Evolutionary conservation across 2,329 filamentous ascomycete genomes (phyloP).

Genomic region (Akanthomyces uredinophilus): DNA sequence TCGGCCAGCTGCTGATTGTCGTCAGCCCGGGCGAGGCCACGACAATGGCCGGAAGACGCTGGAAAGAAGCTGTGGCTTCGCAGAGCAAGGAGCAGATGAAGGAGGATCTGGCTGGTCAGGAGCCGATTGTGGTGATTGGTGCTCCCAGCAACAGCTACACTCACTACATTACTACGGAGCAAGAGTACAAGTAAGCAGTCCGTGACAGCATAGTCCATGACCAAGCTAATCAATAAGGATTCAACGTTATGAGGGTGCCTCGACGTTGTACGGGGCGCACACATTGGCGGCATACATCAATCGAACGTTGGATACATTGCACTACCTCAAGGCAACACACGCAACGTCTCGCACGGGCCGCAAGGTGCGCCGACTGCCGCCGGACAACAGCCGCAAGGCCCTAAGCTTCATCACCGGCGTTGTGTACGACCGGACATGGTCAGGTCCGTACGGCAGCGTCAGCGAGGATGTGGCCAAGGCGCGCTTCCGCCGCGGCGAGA

Average conservation of each 20-base stretch:
- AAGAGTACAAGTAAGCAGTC: constrained; percentile 47
- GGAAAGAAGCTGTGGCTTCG: constrained; percentile 64
- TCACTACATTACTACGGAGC: constrained; percentile 68
- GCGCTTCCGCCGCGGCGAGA: constrained; percentile 52
- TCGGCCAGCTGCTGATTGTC: constrained; percentile 79
- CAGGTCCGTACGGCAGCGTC: constrained; percentile 66
- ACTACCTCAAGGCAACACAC: constrained; percentile 53
- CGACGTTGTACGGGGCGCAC: constrained; percentile 78
- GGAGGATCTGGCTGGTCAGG: constrained; percentile 33
- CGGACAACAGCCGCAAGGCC: constrained; percentile 70
- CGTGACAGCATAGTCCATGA: neutral
- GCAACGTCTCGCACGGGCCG: constrained; percentile 23
- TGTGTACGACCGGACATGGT: constrained; percentile 61
- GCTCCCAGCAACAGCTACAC: constrained; percentile 86
- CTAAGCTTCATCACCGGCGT: constrained; percentile 77
- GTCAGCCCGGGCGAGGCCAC: constrained; percentile 84
- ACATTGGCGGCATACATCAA: constrained; percentile 86
- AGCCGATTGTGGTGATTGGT: constrained; percentile 72
- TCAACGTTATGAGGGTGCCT: constrained; percentile 88
- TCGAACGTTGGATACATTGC: constrained; percentile 64
- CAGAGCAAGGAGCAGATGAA: constrained; percentile 41
- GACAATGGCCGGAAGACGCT: constrained; percentile 85
- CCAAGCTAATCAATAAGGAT: constrained; percentile 37
- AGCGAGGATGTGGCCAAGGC: constrained; percentile 43
- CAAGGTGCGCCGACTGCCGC: constrained; percentile 56